A percentile compares a stretch with the other conserved stretches of the same genome.
These are phyloP conservation scores for Huntiella savannae DNA, from an alignment of 2,329 filamentous ascomycete genomes.

Conservation along the genomic window DNA sequence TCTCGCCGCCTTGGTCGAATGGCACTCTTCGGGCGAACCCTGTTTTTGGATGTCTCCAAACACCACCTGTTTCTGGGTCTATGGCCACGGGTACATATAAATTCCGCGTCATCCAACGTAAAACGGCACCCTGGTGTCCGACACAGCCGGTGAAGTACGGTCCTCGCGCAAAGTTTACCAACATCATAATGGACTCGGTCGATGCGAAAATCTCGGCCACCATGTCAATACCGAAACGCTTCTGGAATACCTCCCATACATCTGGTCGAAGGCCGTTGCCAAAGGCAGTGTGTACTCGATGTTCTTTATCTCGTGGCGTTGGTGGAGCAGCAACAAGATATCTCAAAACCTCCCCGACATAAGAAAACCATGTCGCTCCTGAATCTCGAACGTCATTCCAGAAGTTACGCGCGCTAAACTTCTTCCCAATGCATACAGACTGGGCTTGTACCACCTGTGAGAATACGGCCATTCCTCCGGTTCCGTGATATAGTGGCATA, in stretches of 20 bases:
- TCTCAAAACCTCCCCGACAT: slow-evolving; percentile 59
- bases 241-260: slow-evolving; percentile 45
- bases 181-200: slow-evolving; percentile 48
- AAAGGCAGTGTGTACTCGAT: slow-evolving; percentile 39
- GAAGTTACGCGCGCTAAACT: slow-evolving; percentile 51
- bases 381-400: slow-evolving; percentile 54
- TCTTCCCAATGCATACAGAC: slow-evolving; percentile 43
- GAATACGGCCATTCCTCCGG: slow-evolving; percentile 42
- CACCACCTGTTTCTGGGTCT: slow-evolving; percentile 47
- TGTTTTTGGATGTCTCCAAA: slow-evolving; percentile 45
- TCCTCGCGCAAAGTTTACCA: slow-evolving; percentile 41
- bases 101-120: slow-evolving; percentile 32
- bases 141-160: slow-evolving; percentile 45
- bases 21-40: slow-evolving; percentile 45
- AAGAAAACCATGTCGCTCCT: slow-evolving; percentile 50
- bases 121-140: slow-evolving; percentile 49
- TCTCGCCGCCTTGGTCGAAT: slow-evolving; percentile 56
- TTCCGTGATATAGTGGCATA: slow-evolving; percentile 64
- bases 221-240: slow-evolving; percentile 41
- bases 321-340: slow-evolving; percentile 53
- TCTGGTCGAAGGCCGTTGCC: slow-evolving; percentile 52
- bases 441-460: slow-evolving; percentile 30
- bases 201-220: slow-evolving; percentile 63
- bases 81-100: slow-evolving; percentile 47
- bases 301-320: slow-evolving; percentile 38